These are phyloP conservation scores for Tremellales sp. DNA, from an alignment of 1,284 basidiomycete genomes.

Conservation along the genomic window DNA sequence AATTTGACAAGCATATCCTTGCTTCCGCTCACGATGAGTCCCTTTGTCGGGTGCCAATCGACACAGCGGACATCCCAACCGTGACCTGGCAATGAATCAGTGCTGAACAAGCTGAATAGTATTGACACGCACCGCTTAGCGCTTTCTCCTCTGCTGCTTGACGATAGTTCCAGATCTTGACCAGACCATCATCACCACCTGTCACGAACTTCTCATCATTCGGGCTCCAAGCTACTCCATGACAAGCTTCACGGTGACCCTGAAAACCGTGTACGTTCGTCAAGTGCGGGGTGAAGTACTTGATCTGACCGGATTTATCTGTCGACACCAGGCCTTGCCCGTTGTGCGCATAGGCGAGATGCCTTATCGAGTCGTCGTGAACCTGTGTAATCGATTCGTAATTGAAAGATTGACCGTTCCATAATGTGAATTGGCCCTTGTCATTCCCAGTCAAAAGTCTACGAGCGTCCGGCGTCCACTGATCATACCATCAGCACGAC, in stretches of 20 bases:
- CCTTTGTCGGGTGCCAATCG: conserved; percentile 97
- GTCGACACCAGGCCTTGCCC: conserved; percentile 87
- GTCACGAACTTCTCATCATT: conserved; percentile 89
- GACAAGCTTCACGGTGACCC: conserved; percentile 83
- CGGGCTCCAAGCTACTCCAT: conserved; percentile 85
- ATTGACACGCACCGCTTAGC: conserved; percentile 62
- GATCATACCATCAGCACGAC: conserved; percentile 2
- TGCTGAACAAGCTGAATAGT: neutral
- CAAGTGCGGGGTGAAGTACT: conserved; percentile 98
- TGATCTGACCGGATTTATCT: conserved; percentile 90
- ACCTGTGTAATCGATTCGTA: conserved; percentile 95
- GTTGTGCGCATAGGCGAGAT: conserved; percentile 84
- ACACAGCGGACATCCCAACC: conserved; percentile 99
- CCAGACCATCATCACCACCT: conserved; percentile 88
- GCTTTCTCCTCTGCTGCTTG: conserved; percentile 82
- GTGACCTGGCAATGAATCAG: conserved; percentile 58
- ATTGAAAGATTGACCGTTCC: conserved; percentile 99
- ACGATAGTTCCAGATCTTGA: conserved; percentile 94
- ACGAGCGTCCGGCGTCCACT: conserved; percentile 96
- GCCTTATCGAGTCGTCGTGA: conserved; percentile 89
- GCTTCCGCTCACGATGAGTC: conserved; percentile 85
- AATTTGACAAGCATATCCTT: conserved; percentile 99
- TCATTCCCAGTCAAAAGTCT: conserved; percentile 91
- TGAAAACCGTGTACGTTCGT: conserved; percentile 94
- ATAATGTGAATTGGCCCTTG: conserved; percentile 95